Percentiles rank a stretch among this genome's conserved stretches.
Evolutionary conservation across 495 filamentous ascomycete genomes (phyloP).

Genomic region (Penicillium lividum): DNA sequence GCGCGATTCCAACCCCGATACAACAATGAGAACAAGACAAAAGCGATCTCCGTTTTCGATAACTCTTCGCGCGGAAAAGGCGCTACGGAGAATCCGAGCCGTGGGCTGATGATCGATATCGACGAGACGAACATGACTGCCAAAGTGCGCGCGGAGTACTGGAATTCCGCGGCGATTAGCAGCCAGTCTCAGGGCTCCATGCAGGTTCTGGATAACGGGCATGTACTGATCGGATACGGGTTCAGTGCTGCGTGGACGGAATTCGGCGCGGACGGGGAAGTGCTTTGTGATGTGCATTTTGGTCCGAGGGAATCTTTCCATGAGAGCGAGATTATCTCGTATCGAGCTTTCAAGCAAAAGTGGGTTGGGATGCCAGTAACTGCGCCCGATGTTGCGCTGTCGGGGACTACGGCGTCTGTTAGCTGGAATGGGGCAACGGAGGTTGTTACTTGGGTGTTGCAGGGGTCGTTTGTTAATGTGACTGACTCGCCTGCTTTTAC

Average conservation of each 20-base stretch:
- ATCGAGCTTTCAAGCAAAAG: constrained; percentile 37
- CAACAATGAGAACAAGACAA: constrained; percentile 20
- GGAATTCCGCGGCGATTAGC: constrained; percentile 31
- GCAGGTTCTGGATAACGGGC: constrained; percentile 45
- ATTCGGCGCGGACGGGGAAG: constrained; percentile 33
- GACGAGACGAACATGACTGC: constrained; percentile 42
- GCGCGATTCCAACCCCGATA: constrained; percentile 28
- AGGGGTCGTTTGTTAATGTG: constrained; percentile 22
- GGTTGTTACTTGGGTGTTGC: constrained; percentile 37
- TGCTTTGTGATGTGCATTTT: constrained; percentile 37
- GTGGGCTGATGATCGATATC: constrained; percentile 47
- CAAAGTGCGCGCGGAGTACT: constrained; percentile 37
- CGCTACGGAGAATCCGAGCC: constrained; percentile 26
- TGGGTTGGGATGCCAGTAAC: constrained; percentile 38
- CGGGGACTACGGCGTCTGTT: constrained; percentile 24
- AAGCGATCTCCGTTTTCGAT: constrained; percentile 40
- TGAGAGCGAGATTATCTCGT: constrained; percentile 31
- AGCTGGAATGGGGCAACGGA: constrained; percentile 50
- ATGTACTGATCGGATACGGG: constrained; percentile 52
- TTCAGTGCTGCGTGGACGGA: constrained; percentile 50
- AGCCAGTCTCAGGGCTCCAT: constrained; percentile 48
- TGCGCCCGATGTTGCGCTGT: constrained; percentile 31
- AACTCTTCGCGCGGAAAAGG: constrained; percentile 30
- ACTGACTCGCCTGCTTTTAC: constrained; percentile 3
- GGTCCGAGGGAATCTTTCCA: constrained; percentile 29